These are phyloP conservation scores for Sugiyamaella americana DNA, from an alignment of 805 yeast genomes.

Conservation along the genomic window DNA sequence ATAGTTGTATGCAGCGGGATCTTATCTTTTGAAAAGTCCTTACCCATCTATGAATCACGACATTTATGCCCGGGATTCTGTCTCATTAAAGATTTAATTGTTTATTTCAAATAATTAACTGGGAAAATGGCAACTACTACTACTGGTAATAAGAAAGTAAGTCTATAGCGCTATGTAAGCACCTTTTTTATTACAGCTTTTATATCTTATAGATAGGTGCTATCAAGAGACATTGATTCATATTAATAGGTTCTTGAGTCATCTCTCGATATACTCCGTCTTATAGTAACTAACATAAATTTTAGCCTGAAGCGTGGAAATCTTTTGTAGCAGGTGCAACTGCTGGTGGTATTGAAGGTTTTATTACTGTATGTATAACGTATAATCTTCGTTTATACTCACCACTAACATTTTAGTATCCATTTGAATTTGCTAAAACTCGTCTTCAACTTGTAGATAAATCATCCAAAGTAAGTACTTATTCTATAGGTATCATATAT, in stretches of 20 bases:
- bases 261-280: not conserved
- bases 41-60: too few species aligned
- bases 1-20: too few species aligned
- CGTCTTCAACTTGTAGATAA: constrained; percentile 62
- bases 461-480: constrained; percentile 14
- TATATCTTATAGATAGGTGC: too few species aligned
- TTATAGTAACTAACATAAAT: not conserved
- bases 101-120: not conserved
- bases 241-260: not conserved
- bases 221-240: too few species aligned
- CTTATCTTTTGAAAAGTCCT: too few species aligned
- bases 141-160: not conserved
- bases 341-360: constrained; percentile 63
- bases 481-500: not conserved
- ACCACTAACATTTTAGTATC: constrained; percentile 41
- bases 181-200: too few species aligned
- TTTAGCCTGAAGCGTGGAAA: constrained; percentile 27
- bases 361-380: constrained; percentile 46
- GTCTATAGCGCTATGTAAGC: too few species aligned
- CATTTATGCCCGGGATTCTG: too few species aligned
- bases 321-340: constrained; percentile 42
- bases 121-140: not conserved
- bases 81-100: too few species aligned
- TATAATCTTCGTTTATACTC: not conserved
- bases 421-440: constrained; percentile 96